Base-by-base conservation (phyloP, 2,329 filamentous ascomycete genomes). In the Alternaria alternata region DNA sequence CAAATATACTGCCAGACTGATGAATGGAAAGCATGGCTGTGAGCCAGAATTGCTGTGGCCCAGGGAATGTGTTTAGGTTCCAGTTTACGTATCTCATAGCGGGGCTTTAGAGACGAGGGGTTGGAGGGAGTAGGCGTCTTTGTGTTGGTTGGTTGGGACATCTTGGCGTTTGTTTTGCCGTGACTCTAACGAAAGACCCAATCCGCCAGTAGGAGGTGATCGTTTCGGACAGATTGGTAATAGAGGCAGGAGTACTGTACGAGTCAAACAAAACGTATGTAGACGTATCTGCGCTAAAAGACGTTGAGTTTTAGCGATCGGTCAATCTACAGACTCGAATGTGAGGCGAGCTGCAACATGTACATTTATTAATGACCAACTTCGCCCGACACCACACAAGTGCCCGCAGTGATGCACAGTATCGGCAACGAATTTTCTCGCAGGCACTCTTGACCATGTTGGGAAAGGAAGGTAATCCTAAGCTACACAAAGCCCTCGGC, bases 21-120 rank as follows among this genome's bases (percentile, higher is more conserved):
- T 11, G 66, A 69, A 62, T 75, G 68, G 59, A 73, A 78, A 30
- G 69, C 49, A 57, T 78, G 76, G 61, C 65, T 68, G 54, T 79
- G 76, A 18, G 62, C 52, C 6, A 76, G 46, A 32, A 79, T 71
- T n/a, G 74, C 71, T 5, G 46, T 47, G 8, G 66, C 73, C 76
- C 75, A 78, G 52, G 54, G 47, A 1, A 49, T 34, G 48, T 78
- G 75, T 38, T 72, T 53, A 14, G 66, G 58, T n/a, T 54, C 58
- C 7, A 77, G 65, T 43, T 68, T 61, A 22, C 73, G 72, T 54
- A 78, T 76, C 43, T 74, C 68, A 54, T 73, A 78, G 51, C 75
- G 75, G 2, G 71, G 57, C 5, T 62, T 60, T 38, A 78, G 69
- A 8, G 65, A 62, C 11, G 69, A 73, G 9, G 70, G 71, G 54